A percentile compares a stretch with the other conserved stretches of the same genome.
These are phyloP conservation scores for Papilionanthe hybrid DNA, from an alignment of 116 monocot genomes.

Conservation along the genomic window DNA sequence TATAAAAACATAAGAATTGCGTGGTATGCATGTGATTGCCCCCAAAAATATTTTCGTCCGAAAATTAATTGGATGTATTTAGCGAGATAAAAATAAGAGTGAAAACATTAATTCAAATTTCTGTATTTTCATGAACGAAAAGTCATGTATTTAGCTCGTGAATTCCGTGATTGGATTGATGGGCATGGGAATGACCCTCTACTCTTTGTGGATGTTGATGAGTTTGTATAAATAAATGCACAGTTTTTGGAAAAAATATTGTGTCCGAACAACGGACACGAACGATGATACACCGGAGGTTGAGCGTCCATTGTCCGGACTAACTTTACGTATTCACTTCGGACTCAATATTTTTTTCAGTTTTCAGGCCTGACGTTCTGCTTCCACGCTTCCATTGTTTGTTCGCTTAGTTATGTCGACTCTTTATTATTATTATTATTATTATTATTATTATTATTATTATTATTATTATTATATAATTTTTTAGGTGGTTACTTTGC, in stretches of 20 bases:
- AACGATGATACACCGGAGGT: too few relatives aligned
- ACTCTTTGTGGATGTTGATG: slow-evolving; percentile 74
- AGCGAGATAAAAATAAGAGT: too few relatives aligned
- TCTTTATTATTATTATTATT: background rate
- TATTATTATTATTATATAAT: background rate
- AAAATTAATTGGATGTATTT: too few relatives aligned
- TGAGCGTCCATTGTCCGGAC: too few relatives aligned
- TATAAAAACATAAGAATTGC: too few relatives aligned
- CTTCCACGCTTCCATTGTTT: slow-evolving; percentile 45
- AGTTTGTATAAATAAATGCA: slow-evolving; percentile 37
- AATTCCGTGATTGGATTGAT: slow-evolving; percentile 66
- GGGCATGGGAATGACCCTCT: slow-evolving; percentile 66
- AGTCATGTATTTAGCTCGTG: slow-evolving; percentile 26
- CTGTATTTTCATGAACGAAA: too few relatives aligned
- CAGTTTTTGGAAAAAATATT: background rate
- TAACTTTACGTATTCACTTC: too few relatives aligned
- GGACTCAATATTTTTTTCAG: too few relatives aligned
- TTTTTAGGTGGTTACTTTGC: background rate
- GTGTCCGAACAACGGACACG: too few relatives aligned
- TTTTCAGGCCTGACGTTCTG: slow-evolving; percentile 1
- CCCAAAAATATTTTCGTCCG: too few relatives aligned
- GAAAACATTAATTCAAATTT: too few relatives aligned
- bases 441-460: background rate
- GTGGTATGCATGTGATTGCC: too few relatives aligned
- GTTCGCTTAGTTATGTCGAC: slow-evolving; percentile 1